These are phyloP conservation scores for Myrmaecium sp. DNA, from an alignment of 2,329 filamentous ascomycete genomes.

Conservation along the genomic window DNA sequence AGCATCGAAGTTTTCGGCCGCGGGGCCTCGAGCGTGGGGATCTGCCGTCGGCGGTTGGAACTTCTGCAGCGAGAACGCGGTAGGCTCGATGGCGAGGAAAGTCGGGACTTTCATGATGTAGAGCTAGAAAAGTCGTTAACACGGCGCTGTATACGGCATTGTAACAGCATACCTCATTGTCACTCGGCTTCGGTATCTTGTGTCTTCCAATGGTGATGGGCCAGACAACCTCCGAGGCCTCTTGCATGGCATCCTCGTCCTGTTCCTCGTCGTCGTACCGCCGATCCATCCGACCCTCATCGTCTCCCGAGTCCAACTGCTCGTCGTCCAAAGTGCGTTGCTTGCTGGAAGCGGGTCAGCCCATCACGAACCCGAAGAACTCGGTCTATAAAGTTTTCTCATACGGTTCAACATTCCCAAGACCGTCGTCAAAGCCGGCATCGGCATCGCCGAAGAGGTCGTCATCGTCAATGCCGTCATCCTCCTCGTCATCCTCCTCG, in stretches of 20 bases:
- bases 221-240: constrained; percentile 23
- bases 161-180: constrained; percentile 42
- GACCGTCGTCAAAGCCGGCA: constrained; percentile 13
- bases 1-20: constrained; percentile 36
- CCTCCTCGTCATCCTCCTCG: constrained; percentile 10
- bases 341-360: constrained; percentile 10
- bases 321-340: constrained; percentile 41
- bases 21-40: constrained; percentile 30
- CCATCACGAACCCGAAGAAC: not conserved
- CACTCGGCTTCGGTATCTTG: constrained; percentile 50
- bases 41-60: constrained; percentile 48
- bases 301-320: constrained; percentile 45
- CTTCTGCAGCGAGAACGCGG: constrained; percentile 46
- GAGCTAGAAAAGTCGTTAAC: constrained; percentile 31
- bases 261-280: constrained; percentile 33
- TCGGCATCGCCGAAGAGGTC: constrained; percentile 31
- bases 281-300: constrained; percentile 46
- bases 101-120: constrained; percentile 54
- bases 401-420: constrained; percentile 6
- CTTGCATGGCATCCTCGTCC: constrained; percentile 24
- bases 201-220: constrained; percentile 52
- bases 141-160: too few species aligned
- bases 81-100: constrained; percentile 54
- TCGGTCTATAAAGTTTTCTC: too few species aligned
- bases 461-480: constrained; percentile 20